These are phyloP conservation scores for Hypoxylon subgilvum DNA, from an alignment of 495 filamentous ascomycete species.

Conservation along the genomic window DNA sequence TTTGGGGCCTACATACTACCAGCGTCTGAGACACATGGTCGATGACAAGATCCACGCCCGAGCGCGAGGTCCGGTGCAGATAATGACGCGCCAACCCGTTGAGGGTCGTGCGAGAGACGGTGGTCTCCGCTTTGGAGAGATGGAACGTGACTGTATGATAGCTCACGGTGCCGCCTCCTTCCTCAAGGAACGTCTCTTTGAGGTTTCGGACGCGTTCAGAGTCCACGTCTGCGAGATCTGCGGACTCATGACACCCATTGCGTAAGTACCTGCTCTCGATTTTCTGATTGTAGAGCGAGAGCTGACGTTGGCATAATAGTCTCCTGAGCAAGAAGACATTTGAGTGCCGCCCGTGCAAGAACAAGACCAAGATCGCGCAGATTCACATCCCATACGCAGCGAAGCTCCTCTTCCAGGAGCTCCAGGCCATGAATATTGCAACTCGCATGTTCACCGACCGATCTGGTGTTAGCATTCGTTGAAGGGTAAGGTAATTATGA, in stretches of 20 bases:
- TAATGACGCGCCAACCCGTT: constrained; percentile 96
- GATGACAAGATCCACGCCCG: constrained; percentile 99
- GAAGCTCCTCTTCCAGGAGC: constrained; percentile 97
- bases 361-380: constrained; percentile 97
- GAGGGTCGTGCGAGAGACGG: constrained; percentile 97
- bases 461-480: constrained; percentile 73
- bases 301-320: constrained; percentile 56
- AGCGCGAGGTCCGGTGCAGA: constrained; percentile 93
- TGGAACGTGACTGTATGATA: constrained; percentile 99
- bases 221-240: constrained; percentile 99
- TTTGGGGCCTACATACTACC: constrained; percentile 98
- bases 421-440: constrained; percentile 97
- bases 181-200: constrained; percentile 95
- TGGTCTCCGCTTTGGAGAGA: constrained; percentile 98
- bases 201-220: constrained; percentile 96
- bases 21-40: constrained; percentile 98
- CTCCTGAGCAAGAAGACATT: constrained; percentile 92
- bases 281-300: background rate
- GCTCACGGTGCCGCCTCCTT: constrained; percentile 95
- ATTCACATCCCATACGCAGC: constrained; percentile 97
- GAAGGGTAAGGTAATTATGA: too few relatives aligned
- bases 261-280: constrained; percentile 68
- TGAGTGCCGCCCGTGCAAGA: constrained; percentile 96
- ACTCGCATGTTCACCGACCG: constrained; percentile 92
- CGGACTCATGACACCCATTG: constrained; percentile 97